A percentile compares a stretch with the other conserved stretches of the same genome.
Conservation (phyloP, 2,329 filamentous ascomycete species). For the Microsporum audouinii region DNA sequence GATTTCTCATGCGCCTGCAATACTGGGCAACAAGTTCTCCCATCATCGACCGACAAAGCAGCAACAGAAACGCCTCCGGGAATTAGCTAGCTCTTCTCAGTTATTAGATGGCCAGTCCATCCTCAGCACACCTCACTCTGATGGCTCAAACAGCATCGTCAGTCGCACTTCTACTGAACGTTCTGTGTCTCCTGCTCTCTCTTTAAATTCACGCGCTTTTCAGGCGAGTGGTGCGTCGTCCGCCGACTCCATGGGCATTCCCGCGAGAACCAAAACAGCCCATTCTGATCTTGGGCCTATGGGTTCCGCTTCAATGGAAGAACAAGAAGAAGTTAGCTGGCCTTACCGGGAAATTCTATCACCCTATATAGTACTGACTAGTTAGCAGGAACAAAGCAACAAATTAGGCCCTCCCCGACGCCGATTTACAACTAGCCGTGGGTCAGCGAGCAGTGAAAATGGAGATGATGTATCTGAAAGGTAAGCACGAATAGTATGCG, state of each 20-base stretch:
- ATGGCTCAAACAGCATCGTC: slow-evolving; percentile 24
- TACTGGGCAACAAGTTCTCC: slow-evolving; percentile 93
- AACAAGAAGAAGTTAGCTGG: neutral
- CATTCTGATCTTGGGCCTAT: neutral
- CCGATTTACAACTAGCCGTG: neutral
- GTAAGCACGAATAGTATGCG: neutral
- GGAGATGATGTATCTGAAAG: neutral
- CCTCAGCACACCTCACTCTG: slow-evolving; percentile 14
- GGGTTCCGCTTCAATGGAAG: neutral
- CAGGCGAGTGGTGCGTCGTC: slow-evolving; percentile 20
- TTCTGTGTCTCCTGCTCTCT: slow-evolving; percentile 27
- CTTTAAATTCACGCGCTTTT: slow-evolving; percentile 27
- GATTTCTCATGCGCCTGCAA: slow-evolving; percentile 89
- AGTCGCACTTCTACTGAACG: slow-evolving; percentile 31
- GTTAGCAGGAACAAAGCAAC: neutral
- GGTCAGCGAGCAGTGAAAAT: neutral
- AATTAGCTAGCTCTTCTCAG: slow-evolving; percentile 68
- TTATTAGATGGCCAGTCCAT: slow-evolving; percentile 34
- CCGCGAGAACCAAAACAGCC: neutral
- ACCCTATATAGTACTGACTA: neutral
- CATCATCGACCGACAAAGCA: slow-evolving; percentile 72
- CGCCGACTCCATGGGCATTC: neutral
- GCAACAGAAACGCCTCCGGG: slow-evolving; percentile 66
- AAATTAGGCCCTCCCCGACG: neutral
- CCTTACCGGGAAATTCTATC: neutral